phyloP scores from a whole-genome alignment of 2,329 filamentous ascomycete genomes.

The Ceratocystis albifundus region DNA sequence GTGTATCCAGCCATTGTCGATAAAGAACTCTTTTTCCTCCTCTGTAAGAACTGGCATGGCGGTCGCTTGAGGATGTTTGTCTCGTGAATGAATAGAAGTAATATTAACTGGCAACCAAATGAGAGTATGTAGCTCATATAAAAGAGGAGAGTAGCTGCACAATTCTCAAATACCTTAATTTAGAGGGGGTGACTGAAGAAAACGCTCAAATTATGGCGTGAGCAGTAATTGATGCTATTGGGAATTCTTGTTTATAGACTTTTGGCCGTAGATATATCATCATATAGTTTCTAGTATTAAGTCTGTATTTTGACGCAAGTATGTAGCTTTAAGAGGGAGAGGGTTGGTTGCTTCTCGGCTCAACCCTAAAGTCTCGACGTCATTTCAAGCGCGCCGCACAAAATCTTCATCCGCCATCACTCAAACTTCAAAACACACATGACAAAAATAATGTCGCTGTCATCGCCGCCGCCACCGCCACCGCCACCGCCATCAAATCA shows the following conservation, averaged over 20 bases:
- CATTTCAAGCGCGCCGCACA: neutral
- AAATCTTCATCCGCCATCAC: neutral
- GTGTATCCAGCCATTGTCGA: constrained; percentile 33
- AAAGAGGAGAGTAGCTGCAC: too few relatives aligned
- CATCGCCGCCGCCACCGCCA: constrained; percentile 7
- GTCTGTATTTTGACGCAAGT: neutral
- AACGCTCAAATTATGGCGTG: neutral
- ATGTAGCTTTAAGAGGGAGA: neutral
- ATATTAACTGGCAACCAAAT: neutral
- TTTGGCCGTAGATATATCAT: neutral
- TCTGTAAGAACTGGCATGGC: constrained; percentile 28
- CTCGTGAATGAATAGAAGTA: neutral
- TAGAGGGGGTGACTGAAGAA: neutral
- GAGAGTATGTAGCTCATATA: too few relatives aligned
- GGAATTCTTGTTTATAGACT: constrained; percentile 12
- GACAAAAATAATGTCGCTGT: neutral
- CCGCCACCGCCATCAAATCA: neutral
- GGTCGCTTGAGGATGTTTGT: neutral
- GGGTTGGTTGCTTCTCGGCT: neutral
- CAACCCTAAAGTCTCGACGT: neutral
- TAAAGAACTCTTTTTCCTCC: constrained; percentile 35
- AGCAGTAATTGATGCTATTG: neutral
- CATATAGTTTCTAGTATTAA: neutral
- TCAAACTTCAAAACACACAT: neutral
- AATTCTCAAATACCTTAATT: too few relatives aligned